A percentile compares a stretch with the other conserved stretches of the same genome.
phyloP scores from a whole-genome alignment of 306 rosid species.

The Prunus kanzakura region DNA sequence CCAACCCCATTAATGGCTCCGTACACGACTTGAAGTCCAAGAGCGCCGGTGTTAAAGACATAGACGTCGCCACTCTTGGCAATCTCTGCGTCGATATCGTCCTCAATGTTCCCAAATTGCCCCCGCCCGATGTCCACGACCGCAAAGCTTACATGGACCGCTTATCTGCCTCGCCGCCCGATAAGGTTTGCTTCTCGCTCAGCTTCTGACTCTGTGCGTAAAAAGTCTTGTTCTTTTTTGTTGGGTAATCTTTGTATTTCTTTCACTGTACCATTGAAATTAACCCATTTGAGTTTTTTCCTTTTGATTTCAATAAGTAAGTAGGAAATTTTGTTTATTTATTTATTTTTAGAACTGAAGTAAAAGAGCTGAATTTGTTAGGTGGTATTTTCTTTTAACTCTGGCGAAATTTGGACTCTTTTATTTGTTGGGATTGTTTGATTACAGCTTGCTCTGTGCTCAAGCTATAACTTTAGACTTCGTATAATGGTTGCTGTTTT shows the following conservation, averaged over 20 bases:
- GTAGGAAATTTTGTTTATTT: not conserved
- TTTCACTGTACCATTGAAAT: not conserved
- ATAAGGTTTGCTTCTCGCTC: constrained; percentile 42
- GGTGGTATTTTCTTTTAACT: not conserved
- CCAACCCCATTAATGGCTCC: constrained; percentile 22
- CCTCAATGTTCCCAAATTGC: constrained; percentile 74
- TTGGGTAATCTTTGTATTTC: not conserved
- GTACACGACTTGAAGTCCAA: constrained; percentile 26
- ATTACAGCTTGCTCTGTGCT: not conserved
- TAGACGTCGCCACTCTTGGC: constrained; percentile 79
- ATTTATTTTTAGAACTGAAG: not conserved
- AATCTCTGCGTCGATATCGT: constrained; percentile 93
- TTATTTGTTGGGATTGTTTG: not conserved
- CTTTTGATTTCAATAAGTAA: not conserved
- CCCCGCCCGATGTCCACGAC: constrained; percentile 48
- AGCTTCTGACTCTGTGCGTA: not conserved
- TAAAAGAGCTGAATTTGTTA: not conserved
- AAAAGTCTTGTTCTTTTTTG: not conserved
- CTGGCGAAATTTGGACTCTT: not conserved
- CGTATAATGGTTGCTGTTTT: not conserved
- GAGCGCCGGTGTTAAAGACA: constrained; percentile 36
- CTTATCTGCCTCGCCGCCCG: constrained; percentile 73
- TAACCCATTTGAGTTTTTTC: not conserved
- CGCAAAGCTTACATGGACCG: constrained; percentile 78
- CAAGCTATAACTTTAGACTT: not conserved